Percentiles rank a stretch among this genome's conserved stretches.
phyloP scores from a whole-genome alignment of 306 rosid species.

The Prinsepia uniflora region DNA sequence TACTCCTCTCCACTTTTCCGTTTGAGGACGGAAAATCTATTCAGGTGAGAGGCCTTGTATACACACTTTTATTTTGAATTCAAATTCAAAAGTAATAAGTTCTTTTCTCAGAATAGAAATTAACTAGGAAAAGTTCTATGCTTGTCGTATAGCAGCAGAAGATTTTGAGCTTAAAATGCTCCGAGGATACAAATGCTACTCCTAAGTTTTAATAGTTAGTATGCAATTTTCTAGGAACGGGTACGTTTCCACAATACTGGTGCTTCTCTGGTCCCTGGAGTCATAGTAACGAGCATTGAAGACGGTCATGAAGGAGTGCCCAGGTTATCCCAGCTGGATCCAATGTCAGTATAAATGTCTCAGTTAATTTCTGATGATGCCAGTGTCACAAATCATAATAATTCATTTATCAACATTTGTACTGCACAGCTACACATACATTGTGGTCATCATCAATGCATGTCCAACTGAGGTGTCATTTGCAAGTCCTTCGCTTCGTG shows the following conservation, averaged over 20 bases:
- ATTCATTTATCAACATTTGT: conserved; percentile 24
- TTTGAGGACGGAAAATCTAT: conserved; percentile 68
- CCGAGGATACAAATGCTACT: neutral
- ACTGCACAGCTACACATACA: conserved; percentile 58
- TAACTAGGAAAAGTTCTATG: neutral
- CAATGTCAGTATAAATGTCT: conserved; percentile 55
- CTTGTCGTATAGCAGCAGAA: neutral
- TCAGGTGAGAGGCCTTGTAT: conserved; percentile 54
- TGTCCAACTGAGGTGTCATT: conserved; percentile 66
- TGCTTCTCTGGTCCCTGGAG: conserved; percentile 52
- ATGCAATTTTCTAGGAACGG: conserved; percentile 43
- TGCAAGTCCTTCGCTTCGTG: conserved; percentile 41
- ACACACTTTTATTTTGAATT: neutral
- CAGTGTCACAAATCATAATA: neutral
- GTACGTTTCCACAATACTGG: conserved; percentile 80
- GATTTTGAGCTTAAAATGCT: neutral
- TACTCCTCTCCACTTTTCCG: conserved; percentile 95
- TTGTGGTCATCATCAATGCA: conserved; percentile 74
- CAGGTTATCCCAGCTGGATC: conserved; percentile 83
- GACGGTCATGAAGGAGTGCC: conserved; percentile 72
- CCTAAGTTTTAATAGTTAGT: conserved; percentile 15
- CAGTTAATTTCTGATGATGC: conserved; percentile 7
- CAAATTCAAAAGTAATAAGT: neutral
- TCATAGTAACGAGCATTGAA: conserved; percentile 88
- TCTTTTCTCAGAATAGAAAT: neutral